Base-by-base conservation (phyloP, 352 stramenopile species). In the Pythium scleroteichum region DNA sequence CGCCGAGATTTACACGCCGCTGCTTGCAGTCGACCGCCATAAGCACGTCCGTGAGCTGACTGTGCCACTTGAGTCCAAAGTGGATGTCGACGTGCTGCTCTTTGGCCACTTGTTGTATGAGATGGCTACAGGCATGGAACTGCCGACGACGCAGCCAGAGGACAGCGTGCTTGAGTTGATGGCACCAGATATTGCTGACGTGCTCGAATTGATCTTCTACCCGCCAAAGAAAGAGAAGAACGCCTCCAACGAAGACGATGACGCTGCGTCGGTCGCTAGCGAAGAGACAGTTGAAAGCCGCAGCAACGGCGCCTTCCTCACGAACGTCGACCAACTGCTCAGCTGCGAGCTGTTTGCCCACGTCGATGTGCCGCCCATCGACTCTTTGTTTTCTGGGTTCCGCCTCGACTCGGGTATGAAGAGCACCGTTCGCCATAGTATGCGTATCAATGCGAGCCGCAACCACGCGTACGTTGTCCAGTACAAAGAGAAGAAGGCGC, bases 41-140 rank as follows among this genome's bases (percentile, higher is more conserved):
- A 68, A 67, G 40, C 62, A 73, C n/a, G 76, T 58, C 56, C 81
- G 82, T 0, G 73, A 83, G 19, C 63, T 76, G 7, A 93, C 82
- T 2, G 69, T 91, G 47, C 66, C 77, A 26, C 53, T 93, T 2
- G 84, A 93, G 48, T 73, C 75, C 19, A 66, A 78, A 20, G 79
- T 89, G 35, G 82, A 87, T 59, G 68, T 91, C 22, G 84, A 93
- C 54, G 12, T 91, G 26, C 69, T 92, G 20, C 63, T 88, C 0
- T 87, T 91, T 56, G 81, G 83, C 6, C 81, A 88, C 9, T 67
- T 90, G 27, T 48, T 92, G 50, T 92, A 90, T 49, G 83, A 92
- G 49, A 90, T 92, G 83, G 81, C 77, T 0, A 90, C 79, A 3
- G 83, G 83, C 1, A 64, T 73, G 69, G 81, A 90, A 61, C 64